Evolutionary conservation across 1,284 basidiomycete genomes (phyloP), one percentile per base, ranked within the genome.

Genomic region (Apiotrichum brassicae): DNA sequence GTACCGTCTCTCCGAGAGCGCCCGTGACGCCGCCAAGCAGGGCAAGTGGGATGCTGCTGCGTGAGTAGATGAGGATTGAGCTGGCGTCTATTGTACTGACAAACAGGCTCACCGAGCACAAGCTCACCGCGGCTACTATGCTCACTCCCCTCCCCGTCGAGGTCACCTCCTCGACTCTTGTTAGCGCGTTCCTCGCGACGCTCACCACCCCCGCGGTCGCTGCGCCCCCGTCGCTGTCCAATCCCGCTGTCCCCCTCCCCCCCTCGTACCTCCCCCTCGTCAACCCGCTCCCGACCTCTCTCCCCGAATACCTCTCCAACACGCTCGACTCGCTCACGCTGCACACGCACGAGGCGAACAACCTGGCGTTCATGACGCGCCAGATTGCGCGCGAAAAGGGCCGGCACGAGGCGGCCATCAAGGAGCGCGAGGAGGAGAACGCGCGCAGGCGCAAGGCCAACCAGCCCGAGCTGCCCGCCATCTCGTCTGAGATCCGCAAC

Each of bases 381-480:
- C 92, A 97, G 72, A 91, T 97, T 63, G 86, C 84, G 22, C 82
- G 94, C 40, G 94, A 97, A 74, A 86, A 85, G 68, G 76, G 80
- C 34, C 82, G 83, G 56, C 88, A 91, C 53, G 94, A 98, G 55
- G 76, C 78, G 49, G 83, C 84, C 62, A 73, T 93, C 49, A 79
- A 80, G 62, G 90, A 90, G 71, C 82, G 91, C 61, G 87, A 86
- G 67, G 89, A 94, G 65, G 94, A 97, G 75, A 97, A 93, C 68
- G 82, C 81, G 20, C 76, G 79, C 51, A 81, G 94, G 49, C 81
- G 86, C 56, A 84, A 84, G 43, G 86, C 93, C 64, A 92, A 92
- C 9, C 77, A 95, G 51, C 80, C 83, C 32, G 87, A 92, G 51
- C 78, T 97, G 23, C 91, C 89, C 0, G 84, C 88, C 66, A 87